Evolutionary conservation across 75 land plant genomes (phyloP).

Genomic region (Pseudotsuga menziesii): DNA sequence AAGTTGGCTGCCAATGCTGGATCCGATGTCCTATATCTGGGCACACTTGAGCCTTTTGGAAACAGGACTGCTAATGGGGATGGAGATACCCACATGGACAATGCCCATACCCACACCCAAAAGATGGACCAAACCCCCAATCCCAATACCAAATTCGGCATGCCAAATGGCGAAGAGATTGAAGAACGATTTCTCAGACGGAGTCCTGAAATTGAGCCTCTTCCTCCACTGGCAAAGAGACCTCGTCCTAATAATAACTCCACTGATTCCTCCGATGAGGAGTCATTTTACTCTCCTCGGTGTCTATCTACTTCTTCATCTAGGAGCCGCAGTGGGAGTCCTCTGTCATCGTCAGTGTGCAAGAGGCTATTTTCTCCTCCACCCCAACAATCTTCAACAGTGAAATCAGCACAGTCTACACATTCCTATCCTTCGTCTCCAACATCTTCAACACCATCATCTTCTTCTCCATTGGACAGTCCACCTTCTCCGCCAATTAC

Average conservation of each 20-base stretch:
- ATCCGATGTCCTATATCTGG: slow-evolving; percentile 7
- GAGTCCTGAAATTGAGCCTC: slow-evolving; percentile 9
- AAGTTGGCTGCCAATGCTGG: slow-evolving; percentile 5
- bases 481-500: slow-evolving; percentile 8
- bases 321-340: slow-evolving; percentile 4
- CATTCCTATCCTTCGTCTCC: slow-evolving; percentile 7
- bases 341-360: neutral
- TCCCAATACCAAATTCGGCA: neutral
- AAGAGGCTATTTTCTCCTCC: slow-evolving; percentile 10
- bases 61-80: slow-evolving; percentile 6
- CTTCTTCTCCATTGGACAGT: slow-evolving; percentile 6
- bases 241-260: neutral
- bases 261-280: slow-evolving; percentile 5
- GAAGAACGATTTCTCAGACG: neutral
- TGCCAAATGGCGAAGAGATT: neutral
- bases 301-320: slow-evolving; percentile 1
- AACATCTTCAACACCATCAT: neutral
- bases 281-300: slow-evolving; percentile 8
- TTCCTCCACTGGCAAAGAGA: slow-evolving; percentile 7
- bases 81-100: neutral
- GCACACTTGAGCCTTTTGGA: slow-evolving; percentile 4
- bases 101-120: neutral
- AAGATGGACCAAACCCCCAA: neutral
- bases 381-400: neutral
- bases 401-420: slow-evolving; percentile 10